These are phyloP conservation scores for Cladosporium sp. DNA, from an alignment of 2,329 filamentous ascomycete species.

Conservation along the genomic window DNA sequence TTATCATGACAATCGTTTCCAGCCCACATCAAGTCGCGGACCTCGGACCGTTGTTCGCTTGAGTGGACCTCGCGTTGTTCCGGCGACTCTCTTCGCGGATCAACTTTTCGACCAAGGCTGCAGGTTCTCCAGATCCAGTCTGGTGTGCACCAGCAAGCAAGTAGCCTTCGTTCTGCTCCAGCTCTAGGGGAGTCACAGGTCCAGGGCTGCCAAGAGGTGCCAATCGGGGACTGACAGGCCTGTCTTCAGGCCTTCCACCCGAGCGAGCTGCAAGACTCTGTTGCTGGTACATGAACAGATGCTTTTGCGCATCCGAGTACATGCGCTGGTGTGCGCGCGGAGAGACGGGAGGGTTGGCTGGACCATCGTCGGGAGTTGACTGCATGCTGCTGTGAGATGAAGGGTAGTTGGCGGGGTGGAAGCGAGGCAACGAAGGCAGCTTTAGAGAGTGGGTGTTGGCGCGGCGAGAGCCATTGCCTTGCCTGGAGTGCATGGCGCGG, in stretches of 20 bases:
- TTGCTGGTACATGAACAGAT: conserved; percentile 53
- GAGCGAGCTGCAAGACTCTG: conserved; percentile 39
- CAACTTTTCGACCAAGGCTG: conserved; percentile 51
- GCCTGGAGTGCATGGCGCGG: conserved; percentile 32
- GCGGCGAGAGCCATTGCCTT: conserved; percentile 39
- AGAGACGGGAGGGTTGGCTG: conserved; percentile 47
- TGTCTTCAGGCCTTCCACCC: conserved; percentile 31
- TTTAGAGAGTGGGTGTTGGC: conserved; percentile 44
- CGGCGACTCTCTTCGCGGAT: conserved; percentile 49
- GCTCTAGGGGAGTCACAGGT: conserved; percentile 55
- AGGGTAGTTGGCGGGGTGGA: conserved; percentile 56
- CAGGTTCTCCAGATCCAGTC: conserved; percentile 26
- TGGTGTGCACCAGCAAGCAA: conserved; percentile 47
- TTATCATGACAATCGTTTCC: neutral
- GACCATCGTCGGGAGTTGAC: conserved; percentile 43
- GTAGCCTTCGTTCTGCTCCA: conserved; percentile 49
- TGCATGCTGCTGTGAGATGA: conserved; percentile 39
- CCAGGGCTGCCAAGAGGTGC: conserved; percentile 54
- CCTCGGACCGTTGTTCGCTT: conserved; percentile 15
- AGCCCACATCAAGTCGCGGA: neutral
- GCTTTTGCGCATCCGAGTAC: conserved; percentile 52
- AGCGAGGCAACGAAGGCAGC: conserved; percentile 53
- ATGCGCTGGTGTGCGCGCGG: conserved; percentile 47
- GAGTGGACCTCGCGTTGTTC: conserved; percentile 13
- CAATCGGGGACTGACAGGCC: conserved; percentile 52